Base-by-base conservation (phyloP, 352 stramenopile genomes). In the Globisporangium middletonii region DNA sequence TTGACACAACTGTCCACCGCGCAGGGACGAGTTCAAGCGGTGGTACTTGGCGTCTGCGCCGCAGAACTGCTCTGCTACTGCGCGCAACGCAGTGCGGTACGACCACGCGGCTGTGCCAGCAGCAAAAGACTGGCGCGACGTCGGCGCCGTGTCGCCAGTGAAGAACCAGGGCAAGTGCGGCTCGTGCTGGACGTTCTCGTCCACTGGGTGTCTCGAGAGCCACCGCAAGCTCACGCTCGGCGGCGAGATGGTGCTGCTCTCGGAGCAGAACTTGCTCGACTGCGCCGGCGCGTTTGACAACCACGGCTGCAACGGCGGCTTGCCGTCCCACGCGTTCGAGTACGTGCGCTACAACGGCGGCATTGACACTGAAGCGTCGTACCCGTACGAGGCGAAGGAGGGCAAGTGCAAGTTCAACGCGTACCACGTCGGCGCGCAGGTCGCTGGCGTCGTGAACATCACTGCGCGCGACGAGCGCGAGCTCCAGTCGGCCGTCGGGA, bases 171-270 rank as follows among this genome's bases (percentile, higher is more conserved):
- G 95, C 55, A 83, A 92, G 38, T 99, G 97, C 72, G 97, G 97
- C 52, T 98, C 94, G 47, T 99, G 97, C 82, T 99, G 97, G 97
- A 94, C 96, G 15, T 99, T 99, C 79, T 98, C 95, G 18, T 96
- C 97, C 12, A 99, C 97, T 15, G 97, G 97, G 16, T 92, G 92
- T 42, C 90, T 99, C 50, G 97, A 99, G 81, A 98, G 96, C 60
- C 94, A 97, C 68, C 73, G 97, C 59, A 98, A 95, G 68, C 77
- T 99, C 45, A 93, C 96, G 59, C 97, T 89, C 59, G 89, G 88
- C 27, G 75, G 88, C 19, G 75, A 95, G 62, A 88, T 98, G 9
- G 75, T 93, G 13, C 77, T 91, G 59, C 79, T 99, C 30, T 98
- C 92, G 55, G 97, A 99, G 77, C 97, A 99, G 73, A 95, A 99